Percentiles rank a stretch among this genome's conserved stretches.
These are phyloP conservation scores for Aureobasidium vineae DNA, from an alignment of 2,329 filamentous ascomycete species.

Conservation along the genomic window DNA sequence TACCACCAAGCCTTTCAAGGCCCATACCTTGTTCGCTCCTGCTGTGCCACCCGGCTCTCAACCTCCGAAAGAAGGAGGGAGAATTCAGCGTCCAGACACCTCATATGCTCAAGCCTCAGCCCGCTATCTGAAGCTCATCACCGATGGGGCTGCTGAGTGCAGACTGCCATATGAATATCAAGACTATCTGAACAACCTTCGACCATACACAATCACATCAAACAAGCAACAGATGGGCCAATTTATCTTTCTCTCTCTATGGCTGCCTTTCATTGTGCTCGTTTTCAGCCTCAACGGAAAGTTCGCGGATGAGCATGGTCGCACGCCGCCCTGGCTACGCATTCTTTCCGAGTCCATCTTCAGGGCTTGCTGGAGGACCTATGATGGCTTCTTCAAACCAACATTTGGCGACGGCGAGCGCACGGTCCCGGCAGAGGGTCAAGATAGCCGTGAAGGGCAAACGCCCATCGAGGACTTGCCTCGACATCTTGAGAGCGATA, in stretches of 20 bases:
- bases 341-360: constrained; percentile 54
- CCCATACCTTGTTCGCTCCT: constrained; percentile 80
- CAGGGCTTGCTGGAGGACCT: constrained; percentile 60
- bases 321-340: constrained; percentile 65
- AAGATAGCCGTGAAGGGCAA: constrained; percentile 6
- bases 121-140: constrained; percentile 79
- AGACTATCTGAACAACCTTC: constrained; percentile 66
- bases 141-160: constrained; percentile 75
- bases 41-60: constrained; percentile 35
- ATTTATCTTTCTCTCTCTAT: constrained; percentile 59
- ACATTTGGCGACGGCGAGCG: constrained; percentile 86
- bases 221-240: constrained; percentile 64
- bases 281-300: constrained; percentile 51
- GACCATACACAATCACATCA: constrained; percentile 68
- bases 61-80: constrained; percentile 39
- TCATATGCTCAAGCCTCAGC: constrained; percentile 78
- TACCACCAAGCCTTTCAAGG: constrained; percentile 66
- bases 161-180: constrained; percentile 76
- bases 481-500: background rate
- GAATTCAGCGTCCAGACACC: constrained; percentile 61
- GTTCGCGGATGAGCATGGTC: constrained; percentile 66
- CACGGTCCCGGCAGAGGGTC: constrained; percentile 43
- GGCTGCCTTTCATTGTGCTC: constrained; percentile 58
- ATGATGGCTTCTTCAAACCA: constrained; percentile 62
- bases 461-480: background rate